Conservation (phyloP, 148 eudicot genomes). For the Fagopyrum esculentum region DNA sequence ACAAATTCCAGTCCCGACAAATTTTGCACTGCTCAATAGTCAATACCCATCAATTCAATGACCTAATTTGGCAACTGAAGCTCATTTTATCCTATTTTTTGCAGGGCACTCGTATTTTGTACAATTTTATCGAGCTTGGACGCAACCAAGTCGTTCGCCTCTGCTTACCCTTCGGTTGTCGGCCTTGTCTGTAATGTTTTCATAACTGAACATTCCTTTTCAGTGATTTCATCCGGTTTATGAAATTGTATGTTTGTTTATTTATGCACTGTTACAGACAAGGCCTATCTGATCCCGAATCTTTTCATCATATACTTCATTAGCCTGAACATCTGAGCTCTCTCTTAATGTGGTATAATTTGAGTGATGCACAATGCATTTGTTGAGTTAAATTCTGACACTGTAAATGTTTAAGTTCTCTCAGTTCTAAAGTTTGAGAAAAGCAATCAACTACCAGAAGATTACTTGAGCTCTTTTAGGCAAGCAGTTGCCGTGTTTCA, state of each 20-base stretch:
- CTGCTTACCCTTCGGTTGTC: constrained; percentile 58
- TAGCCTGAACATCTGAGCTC: background rate
- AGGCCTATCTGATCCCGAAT: background rate
- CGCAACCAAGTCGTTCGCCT: constrained; percentile 35
- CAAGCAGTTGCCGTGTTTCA: constrained; percentile 79
- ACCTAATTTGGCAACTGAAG: background rate
- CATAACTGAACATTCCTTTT: background rate
- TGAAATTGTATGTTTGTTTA: background rate
- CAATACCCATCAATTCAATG: constrained; percentile 6
- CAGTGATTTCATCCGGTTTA: background rate
- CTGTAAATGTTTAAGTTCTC: constrained; percentile 40
- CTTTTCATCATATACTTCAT: background rate
- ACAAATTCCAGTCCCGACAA: background rate
- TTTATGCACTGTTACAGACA: too few species aligned
- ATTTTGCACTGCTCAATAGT: background rate
- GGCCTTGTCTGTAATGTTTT: constrained; percentile 47
- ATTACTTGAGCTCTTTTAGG: constrained; percentile 48
- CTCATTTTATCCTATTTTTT: background rate
- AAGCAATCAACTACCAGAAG: constrained; percentile 58
- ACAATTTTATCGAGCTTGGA: constrained; percentile 30
- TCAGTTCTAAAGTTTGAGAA: constrained; percentile 55
- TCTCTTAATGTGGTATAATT: background rate
- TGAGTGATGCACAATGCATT: background rate
- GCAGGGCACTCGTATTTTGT: constrained; percentile 53
- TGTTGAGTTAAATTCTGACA: background rate